phyloP scores from a whole-genome alignment of 805 yeast genomes.

The Pichia nakasei region DNA sequence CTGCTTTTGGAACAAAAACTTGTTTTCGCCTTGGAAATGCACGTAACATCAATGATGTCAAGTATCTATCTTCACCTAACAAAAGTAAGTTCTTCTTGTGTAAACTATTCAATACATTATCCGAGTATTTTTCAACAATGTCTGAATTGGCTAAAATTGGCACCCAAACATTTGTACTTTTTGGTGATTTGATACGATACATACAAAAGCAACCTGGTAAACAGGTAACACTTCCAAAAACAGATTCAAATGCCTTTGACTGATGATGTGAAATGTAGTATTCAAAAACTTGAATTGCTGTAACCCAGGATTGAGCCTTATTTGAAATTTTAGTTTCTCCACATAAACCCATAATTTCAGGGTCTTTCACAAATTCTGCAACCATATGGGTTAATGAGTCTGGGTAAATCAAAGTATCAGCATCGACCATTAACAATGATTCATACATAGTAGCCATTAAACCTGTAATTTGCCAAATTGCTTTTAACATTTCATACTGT shows the following conservation, averaged over 20 bases:
- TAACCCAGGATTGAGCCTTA: constrained; percentile 78
- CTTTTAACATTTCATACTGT: constrained; percentile 67
- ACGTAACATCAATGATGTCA: constrained; percentile 75
- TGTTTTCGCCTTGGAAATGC: constrained; percentile 88
- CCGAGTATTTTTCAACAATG: constrained; percentile 85
- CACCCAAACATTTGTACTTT: constrained; percentile 79
- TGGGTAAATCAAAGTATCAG: constrained; percentile 83
- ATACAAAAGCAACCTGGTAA: constrained; percentile 92
- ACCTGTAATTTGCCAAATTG: constrained; percentile 79
- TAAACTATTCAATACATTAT: constrained; percentile 72
- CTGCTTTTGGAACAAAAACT: constrained; percentile 81
- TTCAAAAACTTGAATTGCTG: constrained; percentile 89
- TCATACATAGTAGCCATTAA: constrained; percentile 79
- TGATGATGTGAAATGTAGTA: constrained; percentile 92
- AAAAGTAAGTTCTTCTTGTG: constrained; percentile 80
- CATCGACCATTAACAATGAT: constrained; percentile 84
- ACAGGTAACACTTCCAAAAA: constrained; percentile 91
- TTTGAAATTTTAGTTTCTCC: constrained; percentile 92
- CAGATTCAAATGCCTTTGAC: constrained; percentile 91
- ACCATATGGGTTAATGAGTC: constrained; percentile 85
- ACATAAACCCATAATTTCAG: constrained; percentile 83
- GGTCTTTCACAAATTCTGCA: constrained; percentile 83
- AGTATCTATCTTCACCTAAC: constrained; percentile 84
- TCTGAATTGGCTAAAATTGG: constrained; percentile 91
- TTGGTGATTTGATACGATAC: constrained; percentile 86